A percentile compares a stretch with the other conserved stretches of the same genome.
Evolutionary conservation across 2,329 filamentous ascomycete species (phyloP).

Genomic region (Talaromyces sp.): DNA sequence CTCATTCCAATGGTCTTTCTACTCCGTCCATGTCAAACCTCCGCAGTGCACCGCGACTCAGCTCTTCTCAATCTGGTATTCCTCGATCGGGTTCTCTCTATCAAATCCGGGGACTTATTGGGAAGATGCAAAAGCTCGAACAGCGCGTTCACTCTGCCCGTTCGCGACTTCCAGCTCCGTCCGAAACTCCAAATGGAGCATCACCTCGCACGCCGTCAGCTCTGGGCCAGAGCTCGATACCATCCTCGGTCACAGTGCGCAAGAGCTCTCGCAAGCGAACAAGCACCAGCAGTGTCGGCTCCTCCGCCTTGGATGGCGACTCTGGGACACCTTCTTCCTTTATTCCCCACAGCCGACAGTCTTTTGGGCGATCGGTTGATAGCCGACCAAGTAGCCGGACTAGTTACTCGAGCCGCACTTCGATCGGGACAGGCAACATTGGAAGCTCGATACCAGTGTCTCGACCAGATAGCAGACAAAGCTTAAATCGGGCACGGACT

Average conservation of each 20-base stretch:
- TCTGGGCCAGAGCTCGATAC: slow-evolving; percentile 44
- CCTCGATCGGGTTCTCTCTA: slow-evolving; percentile 69
- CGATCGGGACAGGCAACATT: slow-evolving; percentile 36
- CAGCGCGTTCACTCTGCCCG: slow-evolving; percentile 85
- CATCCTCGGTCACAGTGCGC: slow-evolving; percentile 54
- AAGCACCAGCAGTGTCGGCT: slow-evolving; percentile 39
- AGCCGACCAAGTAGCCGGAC: slow-evolving; percentile 71
- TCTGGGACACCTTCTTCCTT: slow-evolving; percentile 26
- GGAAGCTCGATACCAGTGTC: slow-evolving; percentile 37
- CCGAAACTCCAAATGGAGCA: slow-evolving; percentile 62
- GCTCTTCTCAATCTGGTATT: slow-evolving; percentile 30
- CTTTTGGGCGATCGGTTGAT: slow-evolving; percentile 45
- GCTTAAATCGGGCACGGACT: slow-evolving; percentile 56
- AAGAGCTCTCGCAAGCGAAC: slow-evolving; percentile 35
- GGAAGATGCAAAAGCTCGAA: slow-evolving; percentile 95
- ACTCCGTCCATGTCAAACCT: slow-evolving; percentile 41
- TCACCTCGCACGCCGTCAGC: slow-evolving; percentile 64
- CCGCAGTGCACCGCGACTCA: slow-evolving; percentile 25
- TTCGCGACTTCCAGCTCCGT: slow-evolving; percentile 82
- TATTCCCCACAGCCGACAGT: slow-evolving; percentile 36
- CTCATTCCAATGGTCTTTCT: slow-evolving; percentile 40
- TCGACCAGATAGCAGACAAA: slow-evolving; percentile 62
- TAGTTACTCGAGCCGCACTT: slow-evolving; percentile 48
- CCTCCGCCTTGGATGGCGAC: slow-evolving; percentile 33
- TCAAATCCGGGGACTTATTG: slow-evolving; percentile 89